Percentiles rank a stretch among this genome's conserved stretches.
Conservation (phyloP, 208 protist genomes). For the Trypanosoma cruzi region DNA sequence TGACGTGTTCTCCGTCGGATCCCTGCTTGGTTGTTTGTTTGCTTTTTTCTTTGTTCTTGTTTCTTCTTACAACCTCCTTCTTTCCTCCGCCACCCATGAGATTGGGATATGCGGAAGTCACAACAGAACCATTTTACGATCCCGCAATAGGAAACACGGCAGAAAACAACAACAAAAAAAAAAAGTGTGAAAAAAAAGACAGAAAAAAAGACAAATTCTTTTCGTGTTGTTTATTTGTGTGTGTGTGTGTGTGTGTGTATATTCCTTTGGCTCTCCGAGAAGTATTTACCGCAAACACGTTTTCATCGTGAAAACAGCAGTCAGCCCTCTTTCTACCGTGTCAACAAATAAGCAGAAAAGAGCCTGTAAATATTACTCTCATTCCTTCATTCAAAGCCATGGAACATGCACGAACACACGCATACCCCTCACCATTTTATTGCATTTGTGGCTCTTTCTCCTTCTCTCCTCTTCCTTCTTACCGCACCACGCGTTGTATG, state of each 20-base stretch:
- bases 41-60: background rate
- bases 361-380: background rate
- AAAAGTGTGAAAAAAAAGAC: too few relatives aligned
- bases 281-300: background rate
- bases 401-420: background rate
- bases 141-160: too few relatives aligned
- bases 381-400: background rate
- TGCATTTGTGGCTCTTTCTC: background rate
- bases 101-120: too few relatives aligned
- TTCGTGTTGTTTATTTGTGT: background rate
- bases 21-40: background rate
- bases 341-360: background rate
- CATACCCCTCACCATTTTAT: background rate
- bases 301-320: background rate
- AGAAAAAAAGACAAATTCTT: conserved; percentile 19
- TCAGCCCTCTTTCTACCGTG: background rate
- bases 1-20: background rate
- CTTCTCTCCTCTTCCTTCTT: background rate
- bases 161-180: too few relatives aligned
- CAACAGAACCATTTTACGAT: too few relatives aligned
- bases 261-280: background rate
- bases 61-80: too few relatives aligned
- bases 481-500: background rate
- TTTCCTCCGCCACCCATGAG: too few relatives aligned
- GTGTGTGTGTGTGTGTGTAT: too few relatives aligned